Evolutionary conservation across 2,329 filamentous ascomycete genomes (phyloP), one percentile per base, ranked within the genome.

Genomic region (Paramyrothecium roridum): DNA sequence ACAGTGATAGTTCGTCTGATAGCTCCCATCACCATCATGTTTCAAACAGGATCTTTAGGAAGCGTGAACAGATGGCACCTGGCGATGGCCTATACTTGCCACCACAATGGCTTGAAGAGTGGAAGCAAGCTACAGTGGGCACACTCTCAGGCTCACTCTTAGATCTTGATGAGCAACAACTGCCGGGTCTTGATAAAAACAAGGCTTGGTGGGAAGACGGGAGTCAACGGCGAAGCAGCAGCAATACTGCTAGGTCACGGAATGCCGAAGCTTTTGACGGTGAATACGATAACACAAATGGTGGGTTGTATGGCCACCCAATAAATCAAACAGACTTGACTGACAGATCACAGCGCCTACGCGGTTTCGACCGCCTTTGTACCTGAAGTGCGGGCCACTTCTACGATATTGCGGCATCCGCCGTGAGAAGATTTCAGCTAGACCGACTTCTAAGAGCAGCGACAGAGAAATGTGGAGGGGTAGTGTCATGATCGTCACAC

Each of bases 401-500:
- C 76, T 99, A 59, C 86, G 95, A 57, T 99, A 96, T 70, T 93
- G 89, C 54, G 95, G 96, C 20, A 85, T 96, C 46, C 85, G 88
- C 45, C 80, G 79, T 43, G 84, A 96, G 72, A 76, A 78, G 64
- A 66, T 74, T 50, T 65, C 75, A 1, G 67, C 59, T 8, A 63
- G 67, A 52, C 50, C 37, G 12, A 19, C 37, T 13, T 43, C 65
- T 8, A 65, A 63, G 45, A 65, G 59, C 21, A 56, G 61, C 13
- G 86, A 91, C 47, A 83, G 85, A 52, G 91, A 96, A 64, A 86
- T 93, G 20, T 99, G 95, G 95, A 85, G 93, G 69, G 95, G 95
- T 6, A 96, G 86, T 57, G 82, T 98, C 55, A 92, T 99, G 91
- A 96, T 99, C 64, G 92, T 99, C 21, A 98, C 95, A 0, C 82